Conservation (phyloP, 371 early-diverging fungal genomes). For the Phascolomyces articulosus region DNA sequence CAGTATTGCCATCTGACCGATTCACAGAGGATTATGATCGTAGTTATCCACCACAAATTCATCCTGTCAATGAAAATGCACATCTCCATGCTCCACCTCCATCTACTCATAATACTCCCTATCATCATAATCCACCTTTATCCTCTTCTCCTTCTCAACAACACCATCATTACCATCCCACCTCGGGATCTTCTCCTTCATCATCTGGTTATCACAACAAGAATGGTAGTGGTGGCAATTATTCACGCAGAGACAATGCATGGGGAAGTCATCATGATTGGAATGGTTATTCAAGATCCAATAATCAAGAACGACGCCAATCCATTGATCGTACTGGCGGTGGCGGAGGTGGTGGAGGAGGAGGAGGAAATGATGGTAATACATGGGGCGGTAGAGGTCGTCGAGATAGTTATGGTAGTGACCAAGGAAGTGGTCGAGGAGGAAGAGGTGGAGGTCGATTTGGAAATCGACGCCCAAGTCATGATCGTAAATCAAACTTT, state of each 20-base stretch:
- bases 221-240: neutral
- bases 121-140: too few species aligned
- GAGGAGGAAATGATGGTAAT: neutral
- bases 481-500: slow-evolving; percentile 11
- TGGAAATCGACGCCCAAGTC: slow-evolving; percentile 8
- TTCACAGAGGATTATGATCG: slow-evolving; percentile 56
- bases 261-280: neutral
- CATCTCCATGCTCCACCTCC: neutral
- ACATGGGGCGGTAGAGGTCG: neutral
- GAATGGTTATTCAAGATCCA: neutral
- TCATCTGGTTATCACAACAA: neutral
- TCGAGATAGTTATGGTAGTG: neutral
- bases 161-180: neutral
- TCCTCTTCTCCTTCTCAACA: too few species aligned
- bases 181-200: neutral
- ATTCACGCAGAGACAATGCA: slow-evolving; percentile 4
- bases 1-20: slow-evolving; percentile 41
- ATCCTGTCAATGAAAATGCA: slow-evolving; percentile 13
- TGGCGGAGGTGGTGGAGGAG: neutral
- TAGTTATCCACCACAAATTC: slow-evolving; percentile 40
- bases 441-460: neutral
- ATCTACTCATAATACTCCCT: neutral
- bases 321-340: neutral
- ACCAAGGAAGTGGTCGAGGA: neutral
- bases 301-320: neutral